phyloP scores from a whole-genome alignment of 192 early-diverging fungal species.

The Pilaira anomala region DNA sequence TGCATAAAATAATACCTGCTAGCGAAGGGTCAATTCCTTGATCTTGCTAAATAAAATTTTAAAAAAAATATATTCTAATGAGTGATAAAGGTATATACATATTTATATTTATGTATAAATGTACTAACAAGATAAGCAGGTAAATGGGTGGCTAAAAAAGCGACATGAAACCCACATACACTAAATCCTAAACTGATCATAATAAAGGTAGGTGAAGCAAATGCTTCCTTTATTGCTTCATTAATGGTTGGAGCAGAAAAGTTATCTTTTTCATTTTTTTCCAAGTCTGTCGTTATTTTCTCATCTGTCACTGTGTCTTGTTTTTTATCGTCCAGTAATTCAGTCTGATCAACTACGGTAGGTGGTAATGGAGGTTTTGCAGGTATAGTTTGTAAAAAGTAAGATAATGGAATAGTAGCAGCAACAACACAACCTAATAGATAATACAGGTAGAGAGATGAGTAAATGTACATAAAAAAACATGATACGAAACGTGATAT shows the following conservation, averaged over 20 bases:
- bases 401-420: conserved; percentile 9
- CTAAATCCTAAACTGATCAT: conserved; percentile 31
- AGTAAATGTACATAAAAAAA: too few relatives aligned
- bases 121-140: conserved; percentile 23
- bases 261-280: background rate
- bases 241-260: background rate
- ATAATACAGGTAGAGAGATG: too few relatives aligned
- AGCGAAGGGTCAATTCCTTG: conserved; percentile 21
- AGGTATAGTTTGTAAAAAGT: conserved; percentile 23
- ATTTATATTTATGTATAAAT: background rate
- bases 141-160: conserved; percentile 37
- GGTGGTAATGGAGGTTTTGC: background rate
- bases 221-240: conserved; percentile 25
- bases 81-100: background rate
- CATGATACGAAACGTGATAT: too few relatives aligned
- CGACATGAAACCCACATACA: conserved; percentile 39
- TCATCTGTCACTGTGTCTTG: background rate
- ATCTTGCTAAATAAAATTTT: conserved; percentile 17
- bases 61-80: background rate
- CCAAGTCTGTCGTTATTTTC: background rate
- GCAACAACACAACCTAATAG: conserved; percentile 12
- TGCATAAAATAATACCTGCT: conserved; percentile 20
- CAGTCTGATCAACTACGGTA: background rate
- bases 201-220: conserved; percentile 26
- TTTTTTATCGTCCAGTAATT: background rate